phyloP scores from a whole-genome alignment of 2,329 filamentous ascomycete species.

The Epichloe elymi region DNA sequence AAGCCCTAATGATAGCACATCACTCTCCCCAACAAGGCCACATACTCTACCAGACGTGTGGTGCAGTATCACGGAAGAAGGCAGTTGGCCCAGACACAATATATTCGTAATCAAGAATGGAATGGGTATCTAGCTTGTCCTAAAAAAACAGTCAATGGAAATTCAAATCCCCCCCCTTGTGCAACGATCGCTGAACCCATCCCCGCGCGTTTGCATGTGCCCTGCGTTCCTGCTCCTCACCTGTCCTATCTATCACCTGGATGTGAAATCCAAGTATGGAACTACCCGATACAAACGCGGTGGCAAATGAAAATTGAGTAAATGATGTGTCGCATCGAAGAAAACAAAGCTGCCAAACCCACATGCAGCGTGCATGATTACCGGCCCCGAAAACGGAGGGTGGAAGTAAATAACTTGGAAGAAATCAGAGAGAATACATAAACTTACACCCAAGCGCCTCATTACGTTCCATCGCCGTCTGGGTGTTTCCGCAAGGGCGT shows the following conservation, averaged over 20 bases:
- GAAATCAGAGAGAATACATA: conserved; percentile 5
- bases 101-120: not conserved
- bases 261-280: not conserved
- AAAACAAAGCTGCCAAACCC: not conserved
- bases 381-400: not conserved
- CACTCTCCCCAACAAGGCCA: too few relatives aligned
- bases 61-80: not conserved
- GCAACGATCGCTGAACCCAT: too few relatives aligned
- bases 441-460: conserved; percentile 6
- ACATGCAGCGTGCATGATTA: not conserved
- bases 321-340: not conserved
- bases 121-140: not conserved
- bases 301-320: not conserved
- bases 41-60: not conserved
- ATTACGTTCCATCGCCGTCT: conserved; percentile 1
- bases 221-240: not conserved
- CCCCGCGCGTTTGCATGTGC: too few relatives aligned
- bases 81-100: not conserved
- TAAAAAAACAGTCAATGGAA: not conserved
- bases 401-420: not conserved
- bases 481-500: not conserved
- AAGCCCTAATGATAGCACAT: too few relatives aligned
- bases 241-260: not conserved
- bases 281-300: not conserved
- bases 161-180: too few relatives aligned